Percentiles rank a stretch among this genome's conserved stretches.
These are phyloP conservation scores for Periconia sp. DNA, from an alignment of 2,329 filamentous ascomycete genomes.

Conservation along the genomic window DNA sequence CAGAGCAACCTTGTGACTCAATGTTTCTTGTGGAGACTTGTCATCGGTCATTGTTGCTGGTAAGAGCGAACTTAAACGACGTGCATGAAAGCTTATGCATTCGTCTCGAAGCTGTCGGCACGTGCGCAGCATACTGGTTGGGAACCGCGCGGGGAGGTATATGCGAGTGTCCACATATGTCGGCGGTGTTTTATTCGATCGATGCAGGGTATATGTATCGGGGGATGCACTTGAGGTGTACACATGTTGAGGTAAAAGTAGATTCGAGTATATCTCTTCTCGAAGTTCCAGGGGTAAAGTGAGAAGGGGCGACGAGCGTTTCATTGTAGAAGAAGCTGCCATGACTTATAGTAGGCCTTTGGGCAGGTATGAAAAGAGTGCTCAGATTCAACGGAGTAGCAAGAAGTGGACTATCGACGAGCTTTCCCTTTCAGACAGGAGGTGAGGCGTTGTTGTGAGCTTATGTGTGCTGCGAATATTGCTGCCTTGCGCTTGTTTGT, in stretches of 20 bases:
- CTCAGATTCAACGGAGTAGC: no score
- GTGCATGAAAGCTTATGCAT: constrained; percentile 23
- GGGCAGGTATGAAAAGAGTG: no score
- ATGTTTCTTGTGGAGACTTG: background rate
- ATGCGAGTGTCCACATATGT: constrained; percentile 36
- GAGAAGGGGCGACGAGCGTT: constrained; percentile 19
- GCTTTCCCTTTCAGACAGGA: no score
- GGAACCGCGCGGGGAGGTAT: constrained; percentile 26
- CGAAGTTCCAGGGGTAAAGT: constrained; percentile 34
- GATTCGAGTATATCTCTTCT: constrained; percentile 30
- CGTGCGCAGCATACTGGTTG: constrained; percentile 26
- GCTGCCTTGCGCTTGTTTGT: no score
- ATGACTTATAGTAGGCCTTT: no score
- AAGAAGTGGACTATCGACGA: no score
- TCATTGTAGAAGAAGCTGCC: no score
- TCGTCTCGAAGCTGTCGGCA: constrained; percentile 37
- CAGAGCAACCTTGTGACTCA: constrained; percentile 16
- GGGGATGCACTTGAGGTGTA: constrained; percentile 27
- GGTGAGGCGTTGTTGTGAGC: no score
- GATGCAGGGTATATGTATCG: constrained; percentile 18
- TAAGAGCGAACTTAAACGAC: constrained; percentile 13
- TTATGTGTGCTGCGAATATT: no score
- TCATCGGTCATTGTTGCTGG: background rate
- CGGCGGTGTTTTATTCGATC: constrained; percentile 4
- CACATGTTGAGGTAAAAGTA: constrained; percentile 25